phyloP scores from a whole-genome alignment of 345 rosid genomes.

The Salix exigua region DNA sequence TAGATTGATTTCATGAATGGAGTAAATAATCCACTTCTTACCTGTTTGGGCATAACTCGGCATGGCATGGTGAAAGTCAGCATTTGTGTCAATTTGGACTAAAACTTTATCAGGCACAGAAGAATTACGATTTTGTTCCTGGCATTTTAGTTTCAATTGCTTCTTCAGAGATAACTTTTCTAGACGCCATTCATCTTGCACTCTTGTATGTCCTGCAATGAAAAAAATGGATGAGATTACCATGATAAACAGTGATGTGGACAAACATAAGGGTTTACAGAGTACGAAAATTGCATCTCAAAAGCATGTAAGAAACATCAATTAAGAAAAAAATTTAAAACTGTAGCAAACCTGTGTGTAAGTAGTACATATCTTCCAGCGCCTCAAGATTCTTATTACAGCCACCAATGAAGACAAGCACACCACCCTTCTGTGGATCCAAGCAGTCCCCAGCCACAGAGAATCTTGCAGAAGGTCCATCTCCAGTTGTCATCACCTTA shows the following conservation, averaged over 20 bases:
- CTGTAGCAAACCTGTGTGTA: conserved; percentile 66
- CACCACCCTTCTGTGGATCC: conserved; percentile 74
- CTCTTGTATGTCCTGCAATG: conserved; percentile 50
- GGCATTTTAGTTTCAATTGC: conserved; percentile 89
- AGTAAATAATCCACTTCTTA: conserved; percentile 23
- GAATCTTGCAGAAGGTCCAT: conserved; percentile 94
- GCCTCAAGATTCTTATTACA: conserved; percentile 96
- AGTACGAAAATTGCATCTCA: conserved; percentile 8
- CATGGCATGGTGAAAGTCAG: conserved; percentile 43
- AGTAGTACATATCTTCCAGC: conserved; percentile 81
- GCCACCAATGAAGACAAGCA: conserved; percentile 81
- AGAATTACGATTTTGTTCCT: conserved; percentile 58
- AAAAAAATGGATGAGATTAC: conserved; percentile 10
- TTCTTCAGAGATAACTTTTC: conserved; percentile 83
- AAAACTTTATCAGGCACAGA: conserved; percentile 48
- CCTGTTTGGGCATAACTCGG: conserved; percentile 47
- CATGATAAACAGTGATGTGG: background rate
- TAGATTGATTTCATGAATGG: background rate
- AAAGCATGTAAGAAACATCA: background rate
- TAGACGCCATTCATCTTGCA: conserved; percentile 45
- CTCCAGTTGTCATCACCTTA: conserved; percentile 57
- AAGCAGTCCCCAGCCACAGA: conserved; percentile 87
- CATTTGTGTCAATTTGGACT: conserved; percentile 39
- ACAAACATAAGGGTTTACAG: background rate
- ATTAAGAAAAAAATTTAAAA: conserved; percentile 6